phyloP scores from a whole-genome alignment of 441 rosid species.

The Populus tomentosa region DNA sequence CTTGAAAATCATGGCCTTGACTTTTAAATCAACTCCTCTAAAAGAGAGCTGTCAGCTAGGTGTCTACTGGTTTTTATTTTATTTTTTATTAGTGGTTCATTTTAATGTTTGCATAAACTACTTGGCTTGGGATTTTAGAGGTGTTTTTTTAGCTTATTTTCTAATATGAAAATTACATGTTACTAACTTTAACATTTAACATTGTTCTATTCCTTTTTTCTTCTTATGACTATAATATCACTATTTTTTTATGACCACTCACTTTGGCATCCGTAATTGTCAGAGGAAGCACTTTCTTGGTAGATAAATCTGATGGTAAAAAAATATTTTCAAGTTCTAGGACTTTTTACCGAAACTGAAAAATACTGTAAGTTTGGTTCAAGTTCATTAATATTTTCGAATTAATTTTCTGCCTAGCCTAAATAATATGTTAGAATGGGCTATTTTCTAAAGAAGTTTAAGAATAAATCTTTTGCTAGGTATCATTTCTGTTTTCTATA shows the following conservation, averaged over 20 bases:
- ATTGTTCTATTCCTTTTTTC: neutral
- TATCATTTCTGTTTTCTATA: too few relatives aligned
- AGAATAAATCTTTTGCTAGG: too few relatives aligned
- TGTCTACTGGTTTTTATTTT: neutral
- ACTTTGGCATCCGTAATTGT: neutral
- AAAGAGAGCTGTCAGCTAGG: neutral
- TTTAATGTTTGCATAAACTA: neutral
- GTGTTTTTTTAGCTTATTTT: neutral
- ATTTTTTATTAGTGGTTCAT: neutral
- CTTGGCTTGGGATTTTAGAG: neutral
- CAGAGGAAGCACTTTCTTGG: too few relatives aligned
- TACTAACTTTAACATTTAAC: too few relatives aligned
- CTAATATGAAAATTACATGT: neutral
- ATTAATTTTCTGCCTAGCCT: too few relatives aligned
- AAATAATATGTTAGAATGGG: too few relatives aligned
- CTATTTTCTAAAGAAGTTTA: too few relatives aligned
- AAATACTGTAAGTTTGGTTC: too few relatives aligned
- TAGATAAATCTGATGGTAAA: too few relatives aligned
- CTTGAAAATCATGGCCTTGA: neutral
- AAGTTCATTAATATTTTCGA: too few relatives aligned
- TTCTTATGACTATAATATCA: neutral
- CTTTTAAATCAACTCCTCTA: neutral
- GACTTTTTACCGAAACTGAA: too few relatives aligned
- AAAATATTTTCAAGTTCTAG: neutral
- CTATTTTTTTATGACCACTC: neutral